Evolutionary conservation across 1,139 yeast genomes (phyloP), one percentile per base, ranked within the genome.

Genomic region (Hemisphaericaspora lyxosophila): DNA sequence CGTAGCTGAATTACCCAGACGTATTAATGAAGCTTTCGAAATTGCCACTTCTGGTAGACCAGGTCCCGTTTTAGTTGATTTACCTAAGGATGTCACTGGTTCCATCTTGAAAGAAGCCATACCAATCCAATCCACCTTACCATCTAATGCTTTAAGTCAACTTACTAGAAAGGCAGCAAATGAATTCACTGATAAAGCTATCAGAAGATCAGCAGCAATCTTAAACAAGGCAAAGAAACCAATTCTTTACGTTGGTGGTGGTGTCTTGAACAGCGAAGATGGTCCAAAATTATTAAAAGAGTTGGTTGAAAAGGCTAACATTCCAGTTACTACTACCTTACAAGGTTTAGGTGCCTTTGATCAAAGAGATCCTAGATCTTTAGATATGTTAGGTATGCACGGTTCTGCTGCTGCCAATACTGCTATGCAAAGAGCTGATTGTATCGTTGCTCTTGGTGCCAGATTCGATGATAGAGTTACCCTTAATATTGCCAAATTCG

Each of bases 381-480:
- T 92, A 49, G 96, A 90, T 64, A 87, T 92, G 94, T 77, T 92
- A 51, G 98, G 98, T 55, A 92, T 92, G 98, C 98, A 92, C 65
- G 98, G 98, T 49, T 77, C 82, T 45, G 97, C 92, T 34, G 90
- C 90, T 53, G 98, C 98, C 51, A 92, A 92, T 72, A 64, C 86
- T 54, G 95, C 97, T 33, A 84, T 92, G 54, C 98, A 92, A 70
- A 75, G 79, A 43, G 96, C 98, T 30, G 98, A 92, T 65, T 71
- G 92, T 55, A 87, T 92, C 57, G 70, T 92, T 51, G 97, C 97
- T 16, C 75, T 92, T 35, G 98, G 98, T 59, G 96, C 97, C 31
- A 80, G 98, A 62, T 92, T 92, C 56, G 98, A 92, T 65, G 98
- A 92, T 70, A 89, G 98, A 73, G 98, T 92, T 52, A 92, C 98